Base-by-base conservation (phyloP, 108 stramenopile species). In the Aureococcus anophagefferens region DNA sequence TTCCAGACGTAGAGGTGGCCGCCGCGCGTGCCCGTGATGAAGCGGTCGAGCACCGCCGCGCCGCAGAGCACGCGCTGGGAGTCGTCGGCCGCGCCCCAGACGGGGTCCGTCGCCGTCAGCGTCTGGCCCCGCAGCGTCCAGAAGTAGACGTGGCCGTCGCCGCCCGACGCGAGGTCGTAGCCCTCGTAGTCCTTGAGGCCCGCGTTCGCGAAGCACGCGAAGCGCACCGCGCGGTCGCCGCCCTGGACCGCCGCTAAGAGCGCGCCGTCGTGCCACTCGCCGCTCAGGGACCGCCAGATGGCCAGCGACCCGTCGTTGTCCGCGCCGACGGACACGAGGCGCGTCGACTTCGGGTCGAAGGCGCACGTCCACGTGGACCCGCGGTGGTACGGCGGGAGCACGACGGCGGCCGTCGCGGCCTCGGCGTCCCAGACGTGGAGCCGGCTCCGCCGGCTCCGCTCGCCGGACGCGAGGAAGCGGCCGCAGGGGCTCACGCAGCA, bases 261-360 rank as follows among this genome's bases (percentile, higher is more conserved):
- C 36, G 74, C 68, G 17, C 78, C 78, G 30, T 82, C 75, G 35
- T 44, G 66, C 89, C 89, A 90, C n/a, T 79, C 67, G 79, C 81
- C 81, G 70, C 28, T 73, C 1, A 79, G 35, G 21, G 74, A 45
- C 0, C 29, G 59, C 71, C 78, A 86, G 13, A 86, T 45, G n/a
- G 68, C 82, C 32, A 89, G 70, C 25, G 73, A 45, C 34, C 85
- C 72, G 32, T 78, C 67, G 7, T 65, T 66, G 32, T 81, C 72
- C 16, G 46, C 46, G 63, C 79, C 74, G 7, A 80, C 72, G 71
- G 77, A 71, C 18, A 72, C 80, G 66, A 85, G 63, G 34, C 65
- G 34, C 5, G 14, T 62, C 18, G 69, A 73, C 62, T 88, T 77
- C 36, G 74, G 64, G 28, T 67, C 45, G 46, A 85, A 81, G 37